These are phyloP conservation scores for Lithocarpus polystachyus DNA, from an alignment of 306 rosid species.

Conservation along the genomic window DNA sequence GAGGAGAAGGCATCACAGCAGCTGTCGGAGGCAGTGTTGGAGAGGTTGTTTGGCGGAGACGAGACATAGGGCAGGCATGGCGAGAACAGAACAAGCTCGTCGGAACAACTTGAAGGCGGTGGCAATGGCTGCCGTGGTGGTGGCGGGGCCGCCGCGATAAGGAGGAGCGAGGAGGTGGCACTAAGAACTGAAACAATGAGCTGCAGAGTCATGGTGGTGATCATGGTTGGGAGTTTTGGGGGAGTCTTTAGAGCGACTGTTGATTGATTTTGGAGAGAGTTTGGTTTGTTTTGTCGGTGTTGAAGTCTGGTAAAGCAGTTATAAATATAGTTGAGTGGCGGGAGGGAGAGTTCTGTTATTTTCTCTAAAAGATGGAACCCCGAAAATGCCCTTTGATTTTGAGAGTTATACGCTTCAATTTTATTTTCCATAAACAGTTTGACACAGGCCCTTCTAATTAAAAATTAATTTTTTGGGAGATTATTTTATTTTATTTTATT, in stretches of 20 bases:
- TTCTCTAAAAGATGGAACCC: too few species aligned
- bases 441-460: too few species aligned
- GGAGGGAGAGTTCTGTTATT: too few species aligned
- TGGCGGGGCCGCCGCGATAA: not conserved
- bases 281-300: not conserved
- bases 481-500: too few species aligned
- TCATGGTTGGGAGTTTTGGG: not conserved
- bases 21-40: conserved; percentile 32
- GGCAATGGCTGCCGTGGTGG: not conserved
- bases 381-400: too few species aligned
- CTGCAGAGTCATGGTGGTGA: not conserved
- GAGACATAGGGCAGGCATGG: conserved; percentile 63
- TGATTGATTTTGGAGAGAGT: not conserved
- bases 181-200: not conserved
- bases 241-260: not conserved
- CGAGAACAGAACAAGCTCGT: conserved; percentile 50
- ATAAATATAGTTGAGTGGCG: not conserved
- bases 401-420: too few species aligned
- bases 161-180: conserved; percentile 1
- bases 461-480: too few species aligned
- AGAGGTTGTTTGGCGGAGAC: conserved; percentile 69
- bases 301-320: not conserved
- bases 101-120: conserved; percentile 27
- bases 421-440: too few species aligned
- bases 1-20: conserved; percentile 56